Evolutionary conservation across 257 asterid species (phyloP), one percentile per base, ranked within the genome.

Genomic region (Solanum habrochaites): DNA sequence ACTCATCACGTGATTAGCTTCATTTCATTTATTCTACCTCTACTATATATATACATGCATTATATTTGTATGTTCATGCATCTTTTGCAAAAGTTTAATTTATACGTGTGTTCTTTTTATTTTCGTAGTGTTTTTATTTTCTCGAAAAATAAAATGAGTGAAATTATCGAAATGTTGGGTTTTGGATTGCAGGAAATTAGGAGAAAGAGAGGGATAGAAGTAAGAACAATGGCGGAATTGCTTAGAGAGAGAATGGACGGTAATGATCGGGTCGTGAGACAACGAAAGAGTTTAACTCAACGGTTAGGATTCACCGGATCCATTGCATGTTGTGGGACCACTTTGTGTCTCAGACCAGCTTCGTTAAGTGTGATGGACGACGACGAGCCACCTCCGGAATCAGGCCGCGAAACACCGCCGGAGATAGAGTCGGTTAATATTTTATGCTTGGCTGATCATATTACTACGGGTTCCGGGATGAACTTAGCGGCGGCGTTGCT

Each of bases 401-500:
- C 3, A 3, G 77, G 23, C 78, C 85, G 1, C 71, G 88, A 85
- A 60, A 4, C 75, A 2, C 70, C 83, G 27, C 86, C 86, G 74
- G 93, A 21, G 15, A 90, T 8, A 27, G 90, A 72, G 82, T 86
- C 89, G 18, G 35, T 83, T 66, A 66, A 66, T 20, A 88, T 90
- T 88, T 90, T 88, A 25, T 96, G 96, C 71, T 87, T 47, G 80
- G 87, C 35, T 18, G 60, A 49, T 49, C 90, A 43, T 7, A 89
- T 87, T 14, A 92, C 94, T 14, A n/a, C 56, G 10, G 29, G 89
- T 5, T 73, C 90, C 0, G 96, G 98, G 88, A 94, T 91, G 98
- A 95, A 94, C 82, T 75, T 95, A 85, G 99, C 98, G 40, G 95
- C 94, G 81, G 99, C 98, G 82, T 82, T 97, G 89, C 97, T 94